Evolutionary conservation across 805 yeast genomes (phyloP), one percentile per base, ranked within the genome.

Genomic region (Teunomyces barrocoloradensis): DNA sequence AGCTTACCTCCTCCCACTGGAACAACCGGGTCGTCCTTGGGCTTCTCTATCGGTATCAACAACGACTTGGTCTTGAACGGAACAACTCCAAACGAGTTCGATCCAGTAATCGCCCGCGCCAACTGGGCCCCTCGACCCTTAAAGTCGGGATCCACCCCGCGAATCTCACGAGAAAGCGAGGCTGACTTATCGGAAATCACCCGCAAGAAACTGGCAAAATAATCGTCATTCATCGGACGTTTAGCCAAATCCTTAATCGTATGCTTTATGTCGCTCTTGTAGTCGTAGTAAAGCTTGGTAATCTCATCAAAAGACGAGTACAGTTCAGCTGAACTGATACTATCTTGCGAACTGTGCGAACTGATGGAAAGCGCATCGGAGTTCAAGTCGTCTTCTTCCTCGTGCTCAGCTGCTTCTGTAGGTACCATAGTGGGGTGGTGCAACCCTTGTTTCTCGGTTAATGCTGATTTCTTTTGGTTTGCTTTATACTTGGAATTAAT

Each of bases 61-160:
- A 73, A 48, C 4, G 76, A 71, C 53, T 71, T 73, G n/a, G 77
- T 71, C 45, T 70, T 70, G 54, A 63, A 69, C 2, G 75, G 74
- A 12, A 65, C 63, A 9, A 60, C 53, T 0, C 75, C 77, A 53
- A 71, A 71, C 4, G 60, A 54, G 42, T 61, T 71, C 2, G 75
- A 69, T 3, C 78, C 78, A 1, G 78, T 73, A 28, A 73, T 68
- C 10, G 61, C 67, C 10, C 71, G 53, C 0, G 77, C 77, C 47
- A 73, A 58, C 49, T 66, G 64, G 13, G 78, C 73, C 4, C 77
- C 77, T 42, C 65, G 56, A 3, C 77, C 75, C 25, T 57, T 55
- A 51, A 67, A 68, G 50, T 66, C 71, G 2, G 78, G 77, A 50
- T 68, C 64, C 5, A 73, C 61, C 5, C 53, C 59, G 11, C 65